Percentiles rank a stretch among this genome's conserved stretches.
These are phyloP conservation scores for Carex kokanica DNA, from an alignment of 176 grass and related monocot species.

Conservation along the genomic window DNA sequence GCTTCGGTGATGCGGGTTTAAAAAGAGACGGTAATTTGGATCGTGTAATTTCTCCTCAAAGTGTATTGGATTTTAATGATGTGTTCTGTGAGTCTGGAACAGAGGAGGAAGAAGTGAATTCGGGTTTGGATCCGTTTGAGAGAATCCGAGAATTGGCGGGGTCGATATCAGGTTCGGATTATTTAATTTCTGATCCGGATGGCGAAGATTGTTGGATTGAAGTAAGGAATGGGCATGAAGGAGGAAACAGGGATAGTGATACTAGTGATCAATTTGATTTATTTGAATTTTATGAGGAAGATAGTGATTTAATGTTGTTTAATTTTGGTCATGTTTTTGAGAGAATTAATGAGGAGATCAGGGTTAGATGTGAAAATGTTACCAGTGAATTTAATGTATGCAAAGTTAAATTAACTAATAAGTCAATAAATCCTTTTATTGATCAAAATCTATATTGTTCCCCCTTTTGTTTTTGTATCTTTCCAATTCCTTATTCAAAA, in stretches of 20 bases:
- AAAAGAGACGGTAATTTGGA: background rate
- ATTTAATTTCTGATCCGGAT: background rate
- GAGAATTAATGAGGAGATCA: background rate
- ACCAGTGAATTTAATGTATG: slow-evolving; percentile 5
- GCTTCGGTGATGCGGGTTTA: background rate
- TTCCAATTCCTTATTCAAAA: background rate
- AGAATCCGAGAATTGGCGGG: background rate
- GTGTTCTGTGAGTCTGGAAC: background rate
- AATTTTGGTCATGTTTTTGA: background rate
- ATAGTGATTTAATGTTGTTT: background rate
- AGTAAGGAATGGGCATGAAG: background rate
- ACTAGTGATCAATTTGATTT: background rate
- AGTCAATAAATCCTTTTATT: background rate
- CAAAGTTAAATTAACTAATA: background rate
- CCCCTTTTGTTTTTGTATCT: background rate
- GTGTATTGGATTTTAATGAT: background rate
- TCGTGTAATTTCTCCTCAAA: background rate
- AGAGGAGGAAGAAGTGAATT: background rate
- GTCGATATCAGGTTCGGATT: no score
- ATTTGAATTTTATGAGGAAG: slow-evolving; percentile 2
- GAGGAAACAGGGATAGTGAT: background rate
- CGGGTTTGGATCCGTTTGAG: background rate
- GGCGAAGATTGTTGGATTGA: background rate
- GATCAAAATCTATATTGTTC: background rate
- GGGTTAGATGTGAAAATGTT: background rate